Evolutionary conservation across 1,139 yeast genomes (phyloP), one percentile per base, ranked within the genome.

Genomic region (Arxiozyma heterogenica): DNA sequence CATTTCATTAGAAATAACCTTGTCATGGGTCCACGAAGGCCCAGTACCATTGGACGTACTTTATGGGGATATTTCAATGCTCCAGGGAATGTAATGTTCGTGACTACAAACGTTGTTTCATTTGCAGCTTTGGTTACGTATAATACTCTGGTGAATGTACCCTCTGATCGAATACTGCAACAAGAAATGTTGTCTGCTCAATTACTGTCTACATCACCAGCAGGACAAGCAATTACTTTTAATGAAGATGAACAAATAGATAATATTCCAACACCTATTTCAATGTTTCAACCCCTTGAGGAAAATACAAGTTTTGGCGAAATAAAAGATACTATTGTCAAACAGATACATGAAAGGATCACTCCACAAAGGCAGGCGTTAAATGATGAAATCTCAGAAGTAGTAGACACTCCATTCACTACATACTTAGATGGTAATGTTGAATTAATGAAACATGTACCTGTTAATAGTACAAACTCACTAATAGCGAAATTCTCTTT

Each of bases 1-100:
- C 15, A 18, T 12, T 34, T 49, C 20, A 25, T 22, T n/a, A 48
- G 30, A 21, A 27, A 30, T 21, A 21, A 39, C 25, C 23, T 22
- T 44, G 34, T 41, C 18, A 47, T 44, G 51, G 47, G 41, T 22
- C 47, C 44, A n/a, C 34, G 23, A 43, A 42, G 51, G 34, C 44
- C 50, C 30, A 44, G 30, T 9, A 43, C 44, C 8, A 34, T 49
- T 44, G 44, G 47, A 1, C 21, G 43, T 41, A 45, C 41, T 1
- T 12, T 67, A 39, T 67, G 71, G 71, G 56, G 57, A n/a, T 67
- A 66, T 56, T 64, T 66, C 52, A 66, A 66, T 56, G 63, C 68
- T 1, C 71, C 71, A 9, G 65, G 64, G 1, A 67, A 67, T 56
- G 60, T 65, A 5, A 58, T 64, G 60, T 67, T 67, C 55, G 68